Evolutionary conservation across 1,284 basidiomycete genomes (phyloP).

Genomic region (Pseudozyma tsukubaensis): DNA sequence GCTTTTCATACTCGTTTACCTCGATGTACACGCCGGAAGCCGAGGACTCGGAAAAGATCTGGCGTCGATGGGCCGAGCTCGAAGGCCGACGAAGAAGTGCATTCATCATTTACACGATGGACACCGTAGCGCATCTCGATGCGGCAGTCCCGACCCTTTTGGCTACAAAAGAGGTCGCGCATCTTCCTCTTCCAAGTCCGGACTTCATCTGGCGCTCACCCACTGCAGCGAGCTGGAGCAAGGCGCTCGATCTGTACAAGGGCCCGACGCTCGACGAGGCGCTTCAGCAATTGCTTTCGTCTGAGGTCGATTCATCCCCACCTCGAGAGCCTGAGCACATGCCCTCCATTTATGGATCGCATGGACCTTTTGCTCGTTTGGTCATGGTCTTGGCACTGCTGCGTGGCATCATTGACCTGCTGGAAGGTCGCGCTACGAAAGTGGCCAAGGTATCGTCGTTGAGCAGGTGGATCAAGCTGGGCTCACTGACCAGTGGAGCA

Average conservation of each 20-base stretch:
- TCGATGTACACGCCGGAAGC: constrained; percentile 37
- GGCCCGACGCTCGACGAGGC: constrained; percentile 54
- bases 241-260: constrained; percentile 32
- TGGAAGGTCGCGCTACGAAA: constrained; percentile 46
- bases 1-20: constrained; percentile 49
- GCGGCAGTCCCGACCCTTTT: constrained; percentile 47
- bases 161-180: constrained; percentile 49
- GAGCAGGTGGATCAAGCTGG: constrained; percentile 35
- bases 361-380: constrained; percentile 60
- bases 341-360: constrained; percentile 46
- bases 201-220: constrained; percentile 57
- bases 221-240: constrained; percentile 40
- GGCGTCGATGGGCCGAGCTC: constrained; percentile 59
- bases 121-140: constrained; percentile 58
- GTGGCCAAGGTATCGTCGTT: constrained; percentile 50
- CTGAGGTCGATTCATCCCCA: constrained; percentile 21
- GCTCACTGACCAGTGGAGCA: constrained; percentile 6
- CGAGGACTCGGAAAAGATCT: constrained; percentile 50
- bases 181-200: constrained; percentile 57
- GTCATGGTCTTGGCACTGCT: constrained; percentile 58
- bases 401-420: constrained; percentile 59
- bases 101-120: constrained; percentile 53
- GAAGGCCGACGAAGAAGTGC: constrained; percentile 57
- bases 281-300: constrained; percentile 41
- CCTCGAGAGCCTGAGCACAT: constrained; percentile 1